Percentiles rank a stretch among this genome's conserved stretches.
Evolutionary conservation across 306 rosid genomes (phyloP).

Genomic region (Glycine soja): DNA sequence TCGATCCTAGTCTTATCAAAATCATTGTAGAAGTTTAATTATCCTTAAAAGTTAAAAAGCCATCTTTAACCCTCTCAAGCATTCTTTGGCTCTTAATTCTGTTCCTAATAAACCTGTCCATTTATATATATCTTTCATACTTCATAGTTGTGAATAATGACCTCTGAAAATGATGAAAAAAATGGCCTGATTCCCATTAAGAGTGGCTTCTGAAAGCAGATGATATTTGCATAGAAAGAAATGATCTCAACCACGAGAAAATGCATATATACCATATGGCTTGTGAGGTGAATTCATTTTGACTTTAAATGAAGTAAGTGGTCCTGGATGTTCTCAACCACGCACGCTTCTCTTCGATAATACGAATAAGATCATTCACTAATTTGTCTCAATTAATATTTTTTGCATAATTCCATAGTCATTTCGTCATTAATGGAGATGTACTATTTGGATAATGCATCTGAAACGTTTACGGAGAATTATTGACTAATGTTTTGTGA

Average conservation of each 20-base stretch:
- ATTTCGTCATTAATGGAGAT: background rate
- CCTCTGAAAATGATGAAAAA: slow-evolving; percentile 46
- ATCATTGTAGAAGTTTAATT: slow-evolving; percentile 48
- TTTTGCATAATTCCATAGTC: background rate
- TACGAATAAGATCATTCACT: background rate
- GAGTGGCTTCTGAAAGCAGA: slow-evolving; percentile 48
- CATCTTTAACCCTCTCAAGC: background rate
- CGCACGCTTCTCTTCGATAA: slow-evolving; percentile 7
- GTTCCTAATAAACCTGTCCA: slow-evolving; percentile 27
- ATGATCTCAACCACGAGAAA: slow-evolving; percentile 36
- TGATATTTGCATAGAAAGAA: slow-evolving; percentile 43
- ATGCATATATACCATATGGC: background rate
- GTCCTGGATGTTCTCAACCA: slow-evolving; percentile 23
- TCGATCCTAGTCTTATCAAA: slow-evolving; percentile 43
- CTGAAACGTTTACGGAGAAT: too few species aligned
- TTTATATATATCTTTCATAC: background rate
- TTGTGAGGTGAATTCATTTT: slow-evolving; percentile 44
- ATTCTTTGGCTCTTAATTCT: slow-evolving; percentile 25
- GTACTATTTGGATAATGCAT: too few species aligned
- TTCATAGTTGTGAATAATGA: background rate
- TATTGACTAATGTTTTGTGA: too few species aligned
- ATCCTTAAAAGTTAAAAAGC: background rate
- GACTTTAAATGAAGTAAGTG: slow-evolving; percentile 48
- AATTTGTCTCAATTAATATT: slow-evolving; percentile 6
- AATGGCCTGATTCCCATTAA: slow-evolving; percentile 24